Evolutionary conservation across 371 early-diverging fungal species (phyloP), one percentile per base, ranked within the genome.

Genomic region (Coemansia sp.): DNA sequence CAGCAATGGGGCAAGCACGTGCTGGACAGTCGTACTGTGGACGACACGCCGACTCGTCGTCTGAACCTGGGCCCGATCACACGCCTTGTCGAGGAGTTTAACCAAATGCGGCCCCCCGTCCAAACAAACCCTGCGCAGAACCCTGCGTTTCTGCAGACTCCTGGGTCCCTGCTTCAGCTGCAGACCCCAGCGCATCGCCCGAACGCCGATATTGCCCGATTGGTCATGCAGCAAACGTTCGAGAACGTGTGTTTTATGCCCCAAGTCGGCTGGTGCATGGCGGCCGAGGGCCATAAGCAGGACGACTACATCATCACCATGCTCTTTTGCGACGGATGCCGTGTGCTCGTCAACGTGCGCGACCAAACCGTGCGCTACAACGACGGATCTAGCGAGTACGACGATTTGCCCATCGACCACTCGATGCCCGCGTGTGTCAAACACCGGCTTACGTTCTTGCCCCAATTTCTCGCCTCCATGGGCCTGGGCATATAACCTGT

Each of bases 291-390:
- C 8, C 12, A 20, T 1, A 59, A 58, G 1, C 62, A 65, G 2
- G 80, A 73, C 11, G 64, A 67, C 40, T 64, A 57, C 39, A 37
- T 54, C 1, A 65, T 79, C 7, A 64, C 73, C 12, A 67, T 79
- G 20, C 62, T 79, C 47, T 79, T 80, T 51, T 65, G 55, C 53
- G 80, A 79, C 37, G 80, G 80, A 16, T 71, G 75, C 39, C 71
- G 71, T 0, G 44, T 74, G 40, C 63, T 74, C 25, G 63, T 74
- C 12, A 58, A 58, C 1, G 71, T 52, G 1, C 23, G 30, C n/a
- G 60, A 57, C 18, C 75, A 74, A 50, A 6, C 55, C 1, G 65
- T 64, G 0, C 62, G 66, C 20, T 74, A 57, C 42, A 59, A 54
- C 25, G 66, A 71, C 44, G 59, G 8, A 0, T 42, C 58, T 0